These are phyloP conservation scores for Vanrija sp. DNA, from an alignment of 1,284 basidiomycete species.

Conservation along the genomic window DNA sequence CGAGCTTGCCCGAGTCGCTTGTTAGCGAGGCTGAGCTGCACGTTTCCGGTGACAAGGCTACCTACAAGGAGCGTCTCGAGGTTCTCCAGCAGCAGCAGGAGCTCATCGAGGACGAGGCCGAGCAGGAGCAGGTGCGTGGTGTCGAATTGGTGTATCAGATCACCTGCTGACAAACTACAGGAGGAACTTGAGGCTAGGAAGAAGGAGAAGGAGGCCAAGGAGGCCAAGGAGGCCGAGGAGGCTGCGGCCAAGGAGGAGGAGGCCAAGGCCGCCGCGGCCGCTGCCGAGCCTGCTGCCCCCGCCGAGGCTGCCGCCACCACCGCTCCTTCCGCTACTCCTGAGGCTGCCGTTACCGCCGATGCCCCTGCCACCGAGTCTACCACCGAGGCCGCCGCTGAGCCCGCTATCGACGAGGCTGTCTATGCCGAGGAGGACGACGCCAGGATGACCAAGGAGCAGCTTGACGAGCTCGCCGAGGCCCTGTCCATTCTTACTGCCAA, in stretches of 20 bases:
- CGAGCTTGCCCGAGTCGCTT: conserved; percentile 89
- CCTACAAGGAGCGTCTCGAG: conserved; percentile 97
- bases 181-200: conserved; percentile 90
- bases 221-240: conserved; percentile 63
- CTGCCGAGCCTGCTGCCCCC: conserved; percentile 61
- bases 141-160: neutral
- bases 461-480: conserved; percentile 89
- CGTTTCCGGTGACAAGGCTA: conserved; percentile 79
- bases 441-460: conserved; percentile 94
- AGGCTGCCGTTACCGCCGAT: conserved; percentile 52
- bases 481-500: conserved; percentile 87
- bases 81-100: conserved; percentile 98
- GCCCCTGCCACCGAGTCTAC: conserved; percentile 9
- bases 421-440: conserved; percentile 60
- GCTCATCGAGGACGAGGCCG: conserved; percentile 97
- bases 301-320: neutral
- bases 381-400: conserved; percentile 8
- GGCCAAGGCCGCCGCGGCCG: conserved; percentile 51
- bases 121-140: conserved; percentile 70
- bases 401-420: conserved; percentile 17
- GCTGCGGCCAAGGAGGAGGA: conserved; percentile 53
- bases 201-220: conserved; percentile 66
- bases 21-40: conserved; percentile 95
- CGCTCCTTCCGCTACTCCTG: neutral
- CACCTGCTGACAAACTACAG: conserved; percentile 21